A percentile compares a stretch with the other conserved stretches of the same genome.
These are phyloP conservation scores for Cyclotella atomus DNA, from an alignment of 108 stramenopile species.

Conservation along the genomic window DNA sequence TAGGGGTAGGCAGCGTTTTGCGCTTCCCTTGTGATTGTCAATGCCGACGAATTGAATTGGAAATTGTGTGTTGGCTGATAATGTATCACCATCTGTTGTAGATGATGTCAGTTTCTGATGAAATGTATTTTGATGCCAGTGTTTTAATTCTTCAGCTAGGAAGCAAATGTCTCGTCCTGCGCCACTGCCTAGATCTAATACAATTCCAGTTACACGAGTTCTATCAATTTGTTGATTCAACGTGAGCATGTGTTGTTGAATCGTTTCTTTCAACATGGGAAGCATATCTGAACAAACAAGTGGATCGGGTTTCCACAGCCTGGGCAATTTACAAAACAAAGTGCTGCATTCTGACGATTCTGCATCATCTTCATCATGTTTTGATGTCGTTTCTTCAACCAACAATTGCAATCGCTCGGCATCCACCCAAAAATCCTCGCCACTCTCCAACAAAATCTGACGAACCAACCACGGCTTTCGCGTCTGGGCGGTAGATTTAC, in stretches of 20 bases:
- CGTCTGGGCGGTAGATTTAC: conserved; percentile 46
- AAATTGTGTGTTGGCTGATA: no score
- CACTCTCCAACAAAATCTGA: conserved; percentile 46
- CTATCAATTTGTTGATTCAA: no score
- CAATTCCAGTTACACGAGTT: conserved; percentile 4
- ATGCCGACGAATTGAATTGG: conserved; percentile 64
- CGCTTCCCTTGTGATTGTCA: conserved; percentile 80
- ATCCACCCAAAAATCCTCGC: conserved; percentile 44
- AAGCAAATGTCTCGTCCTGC: conserved; percentile 82
- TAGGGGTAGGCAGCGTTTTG: conserved; percentile 54
- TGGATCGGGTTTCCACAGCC: conserved; percentile 83
- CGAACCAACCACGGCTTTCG: conserved; percentile 65
- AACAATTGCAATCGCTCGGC: conserved; percentile 13
- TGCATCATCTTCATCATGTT: not conserved
- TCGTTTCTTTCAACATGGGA: conserved; percentile 49
- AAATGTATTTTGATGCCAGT: conserved; percentile 15
- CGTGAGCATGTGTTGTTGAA: no score
- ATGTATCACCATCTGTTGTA: no score
- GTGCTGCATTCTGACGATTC: not conserved
- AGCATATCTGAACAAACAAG: conserved; percentile 64
- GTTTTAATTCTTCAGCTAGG: conserved; percentile 74
- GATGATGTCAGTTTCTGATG: conserved; percentile 11
- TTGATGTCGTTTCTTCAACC: not conserved
- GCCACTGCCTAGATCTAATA: conserved; percentile 84
- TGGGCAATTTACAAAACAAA: conserved; percentile 47